Evolutionary conservation across 1,284 basidiomycete genomes (phyloP).

Genomic region (Omphalotus olearius): DNA sequence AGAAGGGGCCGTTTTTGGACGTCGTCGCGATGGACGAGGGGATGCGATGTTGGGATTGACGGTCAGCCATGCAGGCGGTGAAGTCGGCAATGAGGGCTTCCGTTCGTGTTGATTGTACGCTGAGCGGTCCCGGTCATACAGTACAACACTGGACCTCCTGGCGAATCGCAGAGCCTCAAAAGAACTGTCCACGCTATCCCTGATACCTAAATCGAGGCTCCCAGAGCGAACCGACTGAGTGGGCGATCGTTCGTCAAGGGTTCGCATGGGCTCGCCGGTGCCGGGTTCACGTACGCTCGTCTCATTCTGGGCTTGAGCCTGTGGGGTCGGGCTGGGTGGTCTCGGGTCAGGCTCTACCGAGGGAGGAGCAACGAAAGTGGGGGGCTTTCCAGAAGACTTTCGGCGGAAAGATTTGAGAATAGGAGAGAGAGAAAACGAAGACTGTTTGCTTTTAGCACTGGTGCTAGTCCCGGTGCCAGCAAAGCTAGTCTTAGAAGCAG

Average conservation of each 20-base stretch:
- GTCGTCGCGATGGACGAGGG: slow-evolving; percentile 1
- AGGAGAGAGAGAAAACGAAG: not conserved
- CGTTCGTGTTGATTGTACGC: too few relatives aligned
- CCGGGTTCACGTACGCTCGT: not conserved
- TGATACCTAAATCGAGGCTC: not conserved
- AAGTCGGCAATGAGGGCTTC: too few relatives aligned
- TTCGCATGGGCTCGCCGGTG: not conserved
- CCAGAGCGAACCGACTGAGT: not conserved
- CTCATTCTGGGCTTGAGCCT: not conserved
- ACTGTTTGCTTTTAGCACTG: not conserved
- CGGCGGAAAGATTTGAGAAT: not conserved
- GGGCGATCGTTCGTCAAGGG: not conserved
- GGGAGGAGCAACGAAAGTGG: not conserved
- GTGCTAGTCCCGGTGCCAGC: not conserved
- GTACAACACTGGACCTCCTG: too few relatives aligned
- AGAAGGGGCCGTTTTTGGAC: slow-evolving; percentile 9
- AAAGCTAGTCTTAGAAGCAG: slow-evolving; percentile 2
- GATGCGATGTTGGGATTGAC: not conserved
- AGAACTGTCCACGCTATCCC: too few relatives aligned
- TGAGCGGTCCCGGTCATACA: too few relatives aligned
- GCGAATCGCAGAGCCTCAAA: too few relatives aligned
- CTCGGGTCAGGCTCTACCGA: not conserved
- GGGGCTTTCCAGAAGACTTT: not conserved
- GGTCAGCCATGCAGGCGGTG: too few relatives aligned
- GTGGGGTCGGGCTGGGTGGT: not conserved